These are phyloP conservation scores for Scheffersomyces quercinus DNA, from an alignment of 1,139 yeast genomes.

Conservation along the genomic window DNA sequence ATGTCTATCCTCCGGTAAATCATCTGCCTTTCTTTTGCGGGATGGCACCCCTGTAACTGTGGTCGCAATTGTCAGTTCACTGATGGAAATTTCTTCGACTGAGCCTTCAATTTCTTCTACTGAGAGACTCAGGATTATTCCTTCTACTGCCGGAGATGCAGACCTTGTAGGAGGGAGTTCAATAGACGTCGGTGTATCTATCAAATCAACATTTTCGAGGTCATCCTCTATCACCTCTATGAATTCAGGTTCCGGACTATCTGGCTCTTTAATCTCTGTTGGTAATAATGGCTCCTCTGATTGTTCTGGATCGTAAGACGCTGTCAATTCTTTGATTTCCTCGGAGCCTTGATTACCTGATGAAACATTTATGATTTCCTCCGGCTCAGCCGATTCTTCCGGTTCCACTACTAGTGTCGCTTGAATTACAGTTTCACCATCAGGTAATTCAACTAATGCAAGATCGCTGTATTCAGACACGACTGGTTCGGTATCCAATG, in stretches of 20 bases:
- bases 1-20: too few relatives aligned
- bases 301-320: not conserved
- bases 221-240: not conserved
- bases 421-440: constrained; percentile 1
- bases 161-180: not conserved
- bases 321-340: not conserved
- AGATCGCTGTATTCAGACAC: not conserved
- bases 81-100: too few relatives aligned
- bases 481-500: not conserved
- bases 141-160: not conserved
- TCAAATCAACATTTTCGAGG: not conserved
- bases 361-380: constrained; percentile 5
- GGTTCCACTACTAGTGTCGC: not conserved
- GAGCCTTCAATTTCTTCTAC: not conserved
- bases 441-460: constrained; percentile 1
- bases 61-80: too few relatives aligned
- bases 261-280: not conserved
- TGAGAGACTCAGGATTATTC: not conserved
- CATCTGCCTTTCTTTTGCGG: too few relatives aligned
- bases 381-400: constrained; percentile 6
- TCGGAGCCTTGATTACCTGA: not conserved
- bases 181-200: not conserved
- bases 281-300: not conserved
- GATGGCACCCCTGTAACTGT: too few relatives aligned
- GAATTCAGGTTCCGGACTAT: not conserved